These are phyloP conservation scores for Globisporangium megalacanthum DNA, from an alignment of 352 stramenopile genomes.

Conservation along the genomic window DNA sequence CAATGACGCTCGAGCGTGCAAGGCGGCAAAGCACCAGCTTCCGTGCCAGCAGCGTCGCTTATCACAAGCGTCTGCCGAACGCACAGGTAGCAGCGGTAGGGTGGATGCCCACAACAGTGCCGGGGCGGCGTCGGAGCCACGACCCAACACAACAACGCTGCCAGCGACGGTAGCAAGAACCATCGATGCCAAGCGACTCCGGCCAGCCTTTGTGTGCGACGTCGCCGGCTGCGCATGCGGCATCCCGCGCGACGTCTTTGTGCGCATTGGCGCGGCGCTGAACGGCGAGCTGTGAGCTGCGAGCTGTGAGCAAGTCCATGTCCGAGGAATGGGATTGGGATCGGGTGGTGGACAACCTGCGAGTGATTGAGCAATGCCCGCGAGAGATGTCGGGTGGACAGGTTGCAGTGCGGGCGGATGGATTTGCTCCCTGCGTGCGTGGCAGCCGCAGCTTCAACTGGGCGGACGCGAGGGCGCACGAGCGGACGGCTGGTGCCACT, in stretches of 20 bases:
- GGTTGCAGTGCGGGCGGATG: not conserved
- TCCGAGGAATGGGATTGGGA: too few relatives aligned
- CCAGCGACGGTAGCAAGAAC: not conserved
- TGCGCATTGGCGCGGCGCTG: slow-evolving; percentile 34
- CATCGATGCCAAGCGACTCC: too few relatives aligned
- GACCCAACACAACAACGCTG: not conserved
- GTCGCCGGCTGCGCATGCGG: slow-evolving; percentile 43
- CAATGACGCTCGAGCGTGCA: slow-evolving; percentile 18
- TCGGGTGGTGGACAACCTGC: not conserved
- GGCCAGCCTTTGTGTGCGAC: slow-evolving; percentile 38
- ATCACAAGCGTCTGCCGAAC: too few relatives aligned
- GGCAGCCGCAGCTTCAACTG: not conserved
- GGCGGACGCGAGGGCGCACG: not conserved
- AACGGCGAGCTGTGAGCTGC: slow-evolving; percentile 32
- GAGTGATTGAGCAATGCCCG: too few relatives aligned
- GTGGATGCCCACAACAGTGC: too few relatives aligned
- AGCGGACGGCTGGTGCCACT: not conserved
- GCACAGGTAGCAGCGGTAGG: too few relatives aligned
- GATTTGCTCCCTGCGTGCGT: not conserved
- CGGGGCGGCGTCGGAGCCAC: too few relatives aligned
- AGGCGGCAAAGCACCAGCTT: too few relatives aligned
- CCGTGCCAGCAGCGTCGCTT: too few relatives aligned
- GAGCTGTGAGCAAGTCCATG: not conserved
- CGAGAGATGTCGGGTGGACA: not conserved
- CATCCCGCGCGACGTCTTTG: slow-evolving; percentile 56